Evolutionary conservation across 2,329 filamentous ascomycete genomes (phyloP).

Genomic region (Colletotrichum sp.): DNA sequence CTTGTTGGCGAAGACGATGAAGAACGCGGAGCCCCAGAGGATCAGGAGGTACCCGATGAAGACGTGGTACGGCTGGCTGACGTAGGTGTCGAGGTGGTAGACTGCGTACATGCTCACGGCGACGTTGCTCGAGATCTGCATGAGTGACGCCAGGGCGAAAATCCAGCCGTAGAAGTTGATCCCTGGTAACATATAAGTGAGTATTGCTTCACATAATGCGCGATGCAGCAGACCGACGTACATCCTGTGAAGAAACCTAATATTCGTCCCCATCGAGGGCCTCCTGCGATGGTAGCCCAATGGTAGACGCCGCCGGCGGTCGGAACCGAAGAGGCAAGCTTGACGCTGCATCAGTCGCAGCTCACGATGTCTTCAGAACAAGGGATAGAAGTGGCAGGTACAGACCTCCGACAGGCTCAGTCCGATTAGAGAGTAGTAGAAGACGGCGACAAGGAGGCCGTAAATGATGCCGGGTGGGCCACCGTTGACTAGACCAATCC

Average conservation of each 20-base stretch:
- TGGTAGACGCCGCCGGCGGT: slow-evolving; percentile 66
- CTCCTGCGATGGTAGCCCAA: slow-evolving; percentile 65
- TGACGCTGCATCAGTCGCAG: slow-evolving; percentile 26
- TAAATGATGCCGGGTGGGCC: slow-evolving; percentile 47
- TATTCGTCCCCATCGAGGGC: slow-evolving; percentile 56
- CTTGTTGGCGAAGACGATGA: slow-evolving; percentile 63
- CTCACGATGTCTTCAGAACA: neutral
- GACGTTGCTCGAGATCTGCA: slow-evolving; percentile 64
- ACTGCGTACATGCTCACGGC: slow-evolving; percentile 65
- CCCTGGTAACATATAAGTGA: slow-evolving; percentile 27
- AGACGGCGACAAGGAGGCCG: slow-evolving; percentile 45
- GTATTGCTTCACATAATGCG: neutral
- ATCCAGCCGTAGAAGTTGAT: slow-evolving; percentile 67
- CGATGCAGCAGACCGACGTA: neutral
- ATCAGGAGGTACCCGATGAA: slow-evolving; percentile 63
- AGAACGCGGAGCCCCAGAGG: slow-evolving; percentile 55
- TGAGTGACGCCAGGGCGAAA: slow-evolving; percentile 64
- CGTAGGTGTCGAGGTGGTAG: slow-evolving; percentile 58
- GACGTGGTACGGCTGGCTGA: slow-evolving; percentile 59
- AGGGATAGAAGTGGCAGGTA: neutral
- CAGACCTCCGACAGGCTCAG: slow-evolving; percentile 44
- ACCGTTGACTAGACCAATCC: slow-evolving; percentile 39
- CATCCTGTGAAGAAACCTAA: slow-evolving; percentile 50
- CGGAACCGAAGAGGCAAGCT: slow-evolving; percentile 66
- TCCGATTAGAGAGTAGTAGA: slow-evolving; percentile 49